Evolutionary conservation across 257 asterid genomes (phyloP).

Genomic region (Przewalskia tangutica): DNA sequence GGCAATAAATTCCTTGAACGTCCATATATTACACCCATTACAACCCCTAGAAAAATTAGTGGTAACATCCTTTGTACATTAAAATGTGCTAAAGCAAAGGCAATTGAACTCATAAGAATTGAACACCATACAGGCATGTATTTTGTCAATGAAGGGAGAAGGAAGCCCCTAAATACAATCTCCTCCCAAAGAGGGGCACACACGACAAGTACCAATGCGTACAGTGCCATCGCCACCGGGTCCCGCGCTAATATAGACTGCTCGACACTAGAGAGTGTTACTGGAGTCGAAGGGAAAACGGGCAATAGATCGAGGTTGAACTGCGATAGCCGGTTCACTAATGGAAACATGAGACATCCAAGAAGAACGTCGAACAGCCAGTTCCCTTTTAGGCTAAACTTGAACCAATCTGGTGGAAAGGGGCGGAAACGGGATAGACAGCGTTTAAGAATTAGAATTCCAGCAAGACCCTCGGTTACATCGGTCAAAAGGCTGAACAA

Average conservation of each 20-base stretch:
- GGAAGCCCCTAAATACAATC: slow-evolving; percentile 83
- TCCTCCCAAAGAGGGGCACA: slow-evolving; percentile 99
- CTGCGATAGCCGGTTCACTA: slow-evolving; percentile 81
- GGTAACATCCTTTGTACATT: slow-evolving; percentile 95
- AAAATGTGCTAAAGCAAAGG: slow-evolving; percentile 89
- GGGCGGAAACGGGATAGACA: slow-evolving; percentile 73
- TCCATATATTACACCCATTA: slow-evolving; percentile 79
- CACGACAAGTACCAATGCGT: slow-evolving; percentile 73
- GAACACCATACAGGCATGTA: slow-evolving; percentile 98
- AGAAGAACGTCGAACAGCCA: slow-evolving; percentile 68
- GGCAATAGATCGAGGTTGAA: slow-evolving; percentile 74
- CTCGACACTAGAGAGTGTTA: slow-evolving; percentile 77
- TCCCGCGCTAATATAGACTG: slow-evolving; percentile 86
- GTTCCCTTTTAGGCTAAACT: slow-evolving; percentile 63
- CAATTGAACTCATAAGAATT: slow-evolving; percentile 67
- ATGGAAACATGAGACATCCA: slow-evolving; percentile 84
- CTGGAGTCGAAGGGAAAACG: slow-evolving; percentile 63
- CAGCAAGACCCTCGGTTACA: slow-evolving; percentile 87
- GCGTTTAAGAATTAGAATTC: slow-evolving; percentile 67
- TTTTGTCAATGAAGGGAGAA: slow-evolving; percentile 81
- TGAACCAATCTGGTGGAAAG: slow-evolving; percentile 85
- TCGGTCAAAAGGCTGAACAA: slow-evolving; percentile 91
- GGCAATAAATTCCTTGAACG: slow-evolving; percentile 86
- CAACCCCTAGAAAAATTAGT: slow-evolving; percentile 77
- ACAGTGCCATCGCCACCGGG: slow-evolving; percentile 81